A percentile compares a stretch with the other conserved stretches of the same genome.
Conservation (phyloP, 805 yeast species). For the Kuraishia piskuri region DNA sequence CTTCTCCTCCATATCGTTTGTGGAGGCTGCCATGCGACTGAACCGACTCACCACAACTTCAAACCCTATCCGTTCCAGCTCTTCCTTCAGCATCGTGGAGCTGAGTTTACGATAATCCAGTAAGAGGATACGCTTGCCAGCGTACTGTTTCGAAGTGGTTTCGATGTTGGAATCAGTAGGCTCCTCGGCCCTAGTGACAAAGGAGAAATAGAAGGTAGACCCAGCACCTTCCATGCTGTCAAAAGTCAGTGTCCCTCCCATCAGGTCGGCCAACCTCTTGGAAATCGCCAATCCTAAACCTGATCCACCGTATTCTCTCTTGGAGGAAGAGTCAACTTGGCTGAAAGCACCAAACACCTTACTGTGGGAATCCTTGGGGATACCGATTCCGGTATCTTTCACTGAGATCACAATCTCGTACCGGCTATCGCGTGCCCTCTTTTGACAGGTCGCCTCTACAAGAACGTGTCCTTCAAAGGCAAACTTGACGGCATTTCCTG, state of each 20-base stretch:
- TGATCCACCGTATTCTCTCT: conserved; percentile 43
- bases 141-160: conserved; percentile 1
- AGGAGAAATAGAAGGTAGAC: conserved; percentile 32
- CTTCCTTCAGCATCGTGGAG: conserved; percentile 23
- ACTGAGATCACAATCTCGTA: conserved; percentile 32
- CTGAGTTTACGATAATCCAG: conserved; percentile 15
- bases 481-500: conserved; percentile 47
- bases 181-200: conserved; percentile 20
- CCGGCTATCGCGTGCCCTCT: conserved; percentile 22
- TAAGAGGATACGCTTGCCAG: background rate
- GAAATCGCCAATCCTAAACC: conserved; percentile 62
- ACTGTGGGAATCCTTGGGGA: conserved; percentile 31
- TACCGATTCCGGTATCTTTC: conserved; percentile 47
- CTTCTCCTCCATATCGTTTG: conserved; percentile 11
- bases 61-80: conserved; percentile 26
- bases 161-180: conserved; percentile 14
- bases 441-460: conserved; percentile 20
- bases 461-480: conserved; percentile 34
- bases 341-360: conserved; percentile 44
- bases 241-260: conserved; percentile 52
- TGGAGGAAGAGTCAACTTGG: conserved; percentile 47
- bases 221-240: conserved; percentile 39
- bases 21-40: conserved; percentile 4
- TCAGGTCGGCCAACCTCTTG: conserved; percentile 80
- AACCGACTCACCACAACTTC: conserved; percentile 10